Conservation (phyloP, 305 asterid species). For the Fraxinus ornus region DNA sequence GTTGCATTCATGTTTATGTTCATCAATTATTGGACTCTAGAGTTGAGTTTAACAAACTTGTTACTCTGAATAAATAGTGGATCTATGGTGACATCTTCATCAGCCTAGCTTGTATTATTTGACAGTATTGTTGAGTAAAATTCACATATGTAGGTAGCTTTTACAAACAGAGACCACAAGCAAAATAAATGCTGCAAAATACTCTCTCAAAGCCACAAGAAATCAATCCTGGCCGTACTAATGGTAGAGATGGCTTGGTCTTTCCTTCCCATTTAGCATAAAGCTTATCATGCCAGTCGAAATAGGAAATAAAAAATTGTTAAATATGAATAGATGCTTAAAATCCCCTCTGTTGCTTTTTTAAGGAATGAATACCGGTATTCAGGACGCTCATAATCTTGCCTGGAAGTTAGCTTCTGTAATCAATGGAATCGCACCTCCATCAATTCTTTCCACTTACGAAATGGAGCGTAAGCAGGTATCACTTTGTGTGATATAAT, state of each 20-base stretch:
- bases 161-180: background rate
- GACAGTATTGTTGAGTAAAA: background rate
- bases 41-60: background rate
- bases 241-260: background rate
- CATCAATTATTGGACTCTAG: background rate
- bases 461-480: slow-evolving; percentile 92
- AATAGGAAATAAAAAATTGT: background rate
- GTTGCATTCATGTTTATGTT: background rate
- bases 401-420: slow-evolving; percentile 94
- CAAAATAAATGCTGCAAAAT: background rate
- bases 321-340: background rate
- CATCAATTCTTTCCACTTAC: slow-evolving; percentile 66
- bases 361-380: slow-evolving; percentile 94
- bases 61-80: background rate
- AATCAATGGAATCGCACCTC: slow-evolving; percentile 54
- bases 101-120: background rate
- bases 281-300: background rate
- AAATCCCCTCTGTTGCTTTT: slow-evolving; percentile 14
- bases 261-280: background rate
- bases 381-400: slow-evolving; percentile 96
- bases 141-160: background rate
- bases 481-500: slow-evolving; percentile 4
- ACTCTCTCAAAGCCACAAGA: background rate
- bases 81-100: background rate
- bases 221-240: background rate